Evolutionary conservation across 768 basidiomycete genomes (phyloP).

Genomic region (Russula compacta): DNA sequence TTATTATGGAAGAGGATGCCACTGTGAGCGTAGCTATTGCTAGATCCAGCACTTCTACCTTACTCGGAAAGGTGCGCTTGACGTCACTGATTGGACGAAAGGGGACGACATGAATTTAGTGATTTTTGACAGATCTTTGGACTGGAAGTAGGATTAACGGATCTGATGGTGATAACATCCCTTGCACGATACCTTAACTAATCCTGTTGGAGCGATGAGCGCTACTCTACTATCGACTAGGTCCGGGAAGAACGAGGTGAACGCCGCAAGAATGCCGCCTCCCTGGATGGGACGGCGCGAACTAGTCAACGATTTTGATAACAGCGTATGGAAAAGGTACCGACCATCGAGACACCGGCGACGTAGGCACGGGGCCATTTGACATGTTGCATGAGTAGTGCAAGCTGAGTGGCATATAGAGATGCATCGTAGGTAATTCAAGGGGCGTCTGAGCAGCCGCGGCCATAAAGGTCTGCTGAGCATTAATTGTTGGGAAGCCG

Average conservation of each 20-base stretch:
- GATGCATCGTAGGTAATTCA: slow-evolving; percentile 54
- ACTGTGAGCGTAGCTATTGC: too few species aligned
- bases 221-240: slow-evolving; percentile 57
- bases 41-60: too few species aligned
- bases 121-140: slow-evolving; percentile 60
- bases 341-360: slow-evolving; percentile 70
- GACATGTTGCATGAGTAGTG: slow-evolving; percentile 70
- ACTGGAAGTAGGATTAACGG: slow-evolving; percentile 27
- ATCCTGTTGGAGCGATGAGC: slow-evolving; percentile 60
- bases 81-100: slow-evolving; percentile 55
- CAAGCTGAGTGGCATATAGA: slow-evolving; percentile 70
- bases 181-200: slow-evolving; percentile 44
- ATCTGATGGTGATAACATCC: neutral
- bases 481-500: neutral
- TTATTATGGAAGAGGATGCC: too few species aligned
- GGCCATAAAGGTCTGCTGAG: slow-evolving; percentile 61
- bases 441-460: slow-evolving; percentile 78
- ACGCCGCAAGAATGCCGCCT: slow-evolving; percentile 63
- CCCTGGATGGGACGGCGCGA: slow-evolving; percentile 38
- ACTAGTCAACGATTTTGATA: neutral
- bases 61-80: slow-evolving; percentile 55
- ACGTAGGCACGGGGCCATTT: slow-evolving; percentile 60
- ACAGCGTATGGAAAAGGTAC: slow-evolving; percentile 4
- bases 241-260: slow-evolving; percentile 61
- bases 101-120: slow-evolving; percentile 74